Evolutionary conservation across 2,329 filamentous ascomycete species (phyloP).

Genomic region (Calonectria henricotiae): DNA sequence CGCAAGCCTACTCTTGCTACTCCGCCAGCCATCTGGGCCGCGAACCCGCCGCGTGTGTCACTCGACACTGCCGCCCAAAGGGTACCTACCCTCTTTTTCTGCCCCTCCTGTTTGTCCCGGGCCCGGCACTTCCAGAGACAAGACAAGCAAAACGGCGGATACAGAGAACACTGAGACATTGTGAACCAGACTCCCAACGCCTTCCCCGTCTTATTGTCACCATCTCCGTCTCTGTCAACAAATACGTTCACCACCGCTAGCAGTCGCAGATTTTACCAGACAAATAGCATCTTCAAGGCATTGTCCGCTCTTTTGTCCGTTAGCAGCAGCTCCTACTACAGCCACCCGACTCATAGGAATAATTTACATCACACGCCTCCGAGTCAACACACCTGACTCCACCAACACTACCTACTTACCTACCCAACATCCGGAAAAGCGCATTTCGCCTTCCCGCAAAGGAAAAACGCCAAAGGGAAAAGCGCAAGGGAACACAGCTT

Average conservation of each 20-base stretch:
- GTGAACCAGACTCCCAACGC: constrained; percentile 19
- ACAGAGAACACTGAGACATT: constrained; percentile 21
- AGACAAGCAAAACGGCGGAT: constrained; percentile 17
- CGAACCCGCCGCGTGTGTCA: constrained; percentile 33
- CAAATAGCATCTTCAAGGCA: constrained; percentile 3
- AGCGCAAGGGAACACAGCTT: constrained; percentile 12
- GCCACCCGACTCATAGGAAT: constrained; percentile 19
- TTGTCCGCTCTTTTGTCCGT: background rate
- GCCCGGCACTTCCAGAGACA: constrained; percentile 29
- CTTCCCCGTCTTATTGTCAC: constrained; percentile 18
- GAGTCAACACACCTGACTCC: constrained; percentile 23
- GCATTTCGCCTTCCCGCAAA: constrained; percentile 34
- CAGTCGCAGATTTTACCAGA: background rate
- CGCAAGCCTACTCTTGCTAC: constrained; percentile 24
- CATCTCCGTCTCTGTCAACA: constrained; percentile 15
- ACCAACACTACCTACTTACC: constrained; percentile 21
- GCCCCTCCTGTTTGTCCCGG: constrained; percentile 37
- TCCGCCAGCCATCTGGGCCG: constrained; percentile 27
- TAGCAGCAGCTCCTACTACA: constrained; percentile 23
- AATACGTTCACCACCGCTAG: constrained; percentile 22
- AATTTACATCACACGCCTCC: constrained; percentile 20
- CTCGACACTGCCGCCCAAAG: constrained; percentile 26
- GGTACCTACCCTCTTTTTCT: constrained; percentile 23
- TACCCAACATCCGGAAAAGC: constrained; percentile 17
- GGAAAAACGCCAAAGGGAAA: constrained; percentile 22